Evolutionary conservation across 2,329 filamentous ascomycete genomes (phyloP), one percentile per base, ranked within the genome.

Genomic region (Venturia nashicola): DNA sequence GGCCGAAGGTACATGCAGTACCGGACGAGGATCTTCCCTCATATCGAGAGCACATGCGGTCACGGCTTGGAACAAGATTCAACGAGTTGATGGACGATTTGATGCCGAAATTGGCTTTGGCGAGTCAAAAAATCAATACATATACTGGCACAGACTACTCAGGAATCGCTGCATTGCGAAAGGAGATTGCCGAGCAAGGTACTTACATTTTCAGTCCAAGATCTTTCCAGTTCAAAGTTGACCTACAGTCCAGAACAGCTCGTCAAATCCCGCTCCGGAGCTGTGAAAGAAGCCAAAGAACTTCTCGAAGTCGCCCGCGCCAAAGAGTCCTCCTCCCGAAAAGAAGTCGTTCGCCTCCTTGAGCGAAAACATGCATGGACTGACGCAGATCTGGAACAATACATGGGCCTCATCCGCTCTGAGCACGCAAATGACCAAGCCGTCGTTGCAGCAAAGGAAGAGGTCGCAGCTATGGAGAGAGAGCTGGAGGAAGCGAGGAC

Each of bases 351-450:
- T 59, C 90, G 91, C 27, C 83, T 99, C 32, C 83, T 99, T 8
- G 93, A 96, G 66, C 86, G 94, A 65, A 97, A 99, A 76, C 91
- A 96, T 75, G 88, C 87, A 20, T 99, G 94, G 94, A 86, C 86
- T 0, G 86, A 92, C 0, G 74, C 79, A 1, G 94, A 99, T 76
- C 83, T 99, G 39, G 94, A 99, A 76, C 86, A 93, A 64, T 99
- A 99, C 80, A 99, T 95, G 65, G 82, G 86, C 43, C 83, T 99
- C 55, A 97, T 99, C 76, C 85, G 94, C 55, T 88, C 87, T 63
- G 94, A 99, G 76, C 94, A 99, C 76, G 84, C 90, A 69, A 92
- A 97, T 71, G 94, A 99, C 72, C 89, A 92, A 67, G 86, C 86
- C 40, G 93, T 97, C 42, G 79, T 82, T 34, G 80, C 83, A 64